Evolutionary conservation across 345 rosid species (phyloP).

Genomic region (Linum trigynum): DNA sequence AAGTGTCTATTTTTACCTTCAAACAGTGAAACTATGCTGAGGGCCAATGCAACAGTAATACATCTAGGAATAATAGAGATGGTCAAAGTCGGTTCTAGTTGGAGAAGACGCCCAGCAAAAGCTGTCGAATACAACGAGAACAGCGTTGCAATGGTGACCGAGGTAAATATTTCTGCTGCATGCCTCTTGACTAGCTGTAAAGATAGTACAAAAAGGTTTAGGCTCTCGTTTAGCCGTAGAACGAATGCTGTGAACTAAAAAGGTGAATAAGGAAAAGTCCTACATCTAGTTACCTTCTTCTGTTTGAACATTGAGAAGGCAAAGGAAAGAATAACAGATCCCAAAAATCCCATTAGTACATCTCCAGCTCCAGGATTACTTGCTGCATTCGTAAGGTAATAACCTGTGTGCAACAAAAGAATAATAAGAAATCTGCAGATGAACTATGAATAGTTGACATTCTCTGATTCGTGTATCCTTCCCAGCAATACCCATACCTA

Average conservation of each 20-base stretch:
- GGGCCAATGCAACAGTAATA: slow-evolving; percentile 90
- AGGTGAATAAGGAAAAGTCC: neutral
- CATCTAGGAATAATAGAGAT: slow-evolving; percentile 84
- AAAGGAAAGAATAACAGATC: slow-evolving; percentile 87
- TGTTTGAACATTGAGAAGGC: slow-evolving; percentile 97
- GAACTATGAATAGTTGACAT: neutral
- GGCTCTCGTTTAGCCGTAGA: neutral
- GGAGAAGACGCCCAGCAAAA: slow-evolving; percentile 62
- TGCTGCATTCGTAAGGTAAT: slow-evolving; percentile 67
- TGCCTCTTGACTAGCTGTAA: slow-evolving; percentile 89
- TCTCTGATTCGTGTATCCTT: no score
- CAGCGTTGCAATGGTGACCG: slow-evolving; percentile 66
- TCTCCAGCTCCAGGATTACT: slow-evolving; percentile 97
- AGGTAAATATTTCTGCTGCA: slow-evolving; percentile 86
- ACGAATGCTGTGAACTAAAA: neutral
- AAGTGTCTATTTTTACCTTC: slow-evolving; percentile 40
- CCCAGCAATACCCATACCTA: slow-evolving; percentile 37
- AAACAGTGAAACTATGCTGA: slow-evolving; percentile 82
- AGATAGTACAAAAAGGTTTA: slow-evolving; percentile 4
- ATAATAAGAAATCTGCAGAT: neutral
- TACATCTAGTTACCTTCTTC: slow-evolving; percentile 46
- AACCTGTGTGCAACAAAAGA: slow-evolving; percentile 35
- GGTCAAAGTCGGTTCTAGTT: slow-evolving; percentile 65
- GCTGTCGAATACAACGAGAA: slow-evolving; percentile 94
- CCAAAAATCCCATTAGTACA: slow-evolving; percentile 85